Conservation (phyloP, 2,329 filamentous ascomycete genomes). For the Cryphonectria radicalis region DNA sequence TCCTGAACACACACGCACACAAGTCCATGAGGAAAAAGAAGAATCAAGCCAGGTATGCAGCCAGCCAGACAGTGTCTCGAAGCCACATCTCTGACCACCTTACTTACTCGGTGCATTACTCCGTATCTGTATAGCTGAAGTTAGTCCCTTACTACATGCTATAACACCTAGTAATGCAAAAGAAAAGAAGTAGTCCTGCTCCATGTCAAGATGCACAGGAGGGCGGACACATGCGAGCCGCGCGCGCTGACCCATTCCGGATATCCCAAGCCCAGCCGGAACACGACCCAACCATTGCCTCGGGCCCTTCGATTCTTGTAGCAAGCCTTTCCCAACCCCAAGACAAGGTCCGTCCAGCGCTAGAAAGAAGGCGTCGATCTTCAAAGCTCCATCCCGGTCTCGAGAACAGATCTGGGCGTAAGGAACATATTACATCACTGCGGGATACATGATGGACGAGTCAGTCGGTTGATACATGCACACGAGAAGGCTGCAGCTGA, state of each 20-base stretch:
- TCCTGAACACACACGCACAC: neutral
- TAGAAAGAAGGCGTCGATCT: neutral
- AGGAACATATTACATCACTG: neutral
- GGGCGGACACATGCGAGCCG: neutral
- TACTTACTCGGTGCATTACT: neutral
- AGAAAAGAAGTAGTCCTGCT: too few relatives aligned
- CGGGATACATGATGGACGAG: neutral
- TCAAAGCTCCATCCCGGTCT: neutral
- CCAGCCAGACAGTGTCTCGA: constrained; percentile 5
- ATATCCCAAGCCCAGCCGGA: neutral
- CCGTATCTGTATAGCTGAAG: neutral
- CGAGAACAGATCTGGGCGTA: neutral
- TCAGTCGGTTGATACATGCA: neutral
- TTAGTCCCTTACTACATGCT: too few relatives aligned
- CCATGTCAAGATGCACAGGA: too few relatives aligned
- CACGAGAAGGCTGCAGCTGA: neutral
- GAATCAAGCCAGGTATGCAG: neutral
- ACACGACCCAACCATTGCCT: neutral
- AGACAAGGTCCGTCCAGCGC: neutral
- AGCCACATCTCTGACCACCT: neutral
- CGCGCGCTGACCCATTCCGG: neutral
- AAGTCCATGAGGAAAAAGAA: neutral
- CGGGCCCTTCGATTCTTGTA: neutral
- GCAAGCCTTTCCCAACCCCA: neutral
- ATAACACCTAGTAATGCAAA: neutral